A percentile compares a stretch with the other conserved stretches of the same genome.
Evolutionary conservation across 495 filamentous ascomycete genomes (phyloP).

Genomic region (Daldinia grandis): DNA sequence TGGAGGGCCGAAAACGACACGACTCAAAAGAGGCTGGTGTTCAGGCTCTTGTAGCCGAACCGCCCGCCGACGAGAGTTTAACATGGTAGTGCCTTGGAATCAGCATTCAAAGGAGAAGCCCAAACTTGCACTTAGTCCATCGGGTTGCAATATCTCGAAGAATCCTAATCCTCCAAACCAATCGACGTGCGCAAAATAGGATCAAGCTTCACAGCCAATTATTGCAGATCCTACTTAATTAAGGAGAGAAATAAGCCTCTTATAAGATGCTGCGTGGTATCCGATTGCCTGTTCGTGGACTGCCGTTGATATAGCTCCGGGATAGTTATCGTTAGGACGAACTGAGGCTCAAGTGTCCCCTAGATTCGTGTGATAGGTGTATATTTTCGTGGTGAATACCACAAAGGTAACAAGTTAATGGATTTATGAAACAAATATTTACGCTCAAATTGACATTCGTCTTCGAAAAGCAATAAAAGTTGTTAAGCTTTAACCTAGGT

Average conservation of each 20-base stretch:
- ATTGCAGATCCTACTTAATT: neutral
- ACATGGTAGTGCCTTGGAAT: constrained; percentile 20
- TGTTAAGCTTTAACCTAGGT: neutral
- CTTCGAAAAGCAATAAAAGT: constrained; percentile 1
- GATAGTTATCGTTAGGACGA: constrained; percentile 1
- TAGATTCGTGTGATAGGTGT: constrained; percentile 10
- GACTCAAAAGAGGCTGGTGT: constrained; percentile 43
- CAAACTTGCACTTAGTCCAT: neutral
- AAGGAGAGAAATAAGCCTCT: neutral
- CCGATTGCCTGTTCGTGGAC: constrained; percentile 7
- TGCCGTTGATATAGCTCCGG: constrained; percentile 2
- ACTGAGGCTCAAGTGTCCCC: constrained; percentile 11
- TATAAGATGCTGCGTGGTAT: constrained; percentile 10
- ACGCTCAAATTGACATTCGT: constrained; percentile 8
- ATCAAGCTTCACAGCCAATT: constrained; percentile 5
- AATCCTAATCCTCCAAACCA: constrained; percentile 3
- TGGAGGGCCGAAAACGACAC: constrained; percentile 21
- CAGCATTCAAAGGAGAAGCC: neutral
- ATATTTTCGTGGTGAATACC: constrained; percentile 4
- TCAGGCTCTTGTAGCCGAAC: constrained; percentile 37
- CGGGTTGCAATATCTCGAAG: constrained; percentile 7
- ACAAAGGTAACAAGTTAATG: neutral
- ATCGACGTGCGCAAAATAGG: neutral
- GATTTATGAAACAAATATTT: constrained; percentile 13
- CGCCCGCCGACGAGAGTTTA: constrained; percentile 23